These are phyloP conservation scores for Juglanconis sp. DNA, from an alignment of 2,329 filamentous ascomycete species.

Conservation along the genomic window DNA sequence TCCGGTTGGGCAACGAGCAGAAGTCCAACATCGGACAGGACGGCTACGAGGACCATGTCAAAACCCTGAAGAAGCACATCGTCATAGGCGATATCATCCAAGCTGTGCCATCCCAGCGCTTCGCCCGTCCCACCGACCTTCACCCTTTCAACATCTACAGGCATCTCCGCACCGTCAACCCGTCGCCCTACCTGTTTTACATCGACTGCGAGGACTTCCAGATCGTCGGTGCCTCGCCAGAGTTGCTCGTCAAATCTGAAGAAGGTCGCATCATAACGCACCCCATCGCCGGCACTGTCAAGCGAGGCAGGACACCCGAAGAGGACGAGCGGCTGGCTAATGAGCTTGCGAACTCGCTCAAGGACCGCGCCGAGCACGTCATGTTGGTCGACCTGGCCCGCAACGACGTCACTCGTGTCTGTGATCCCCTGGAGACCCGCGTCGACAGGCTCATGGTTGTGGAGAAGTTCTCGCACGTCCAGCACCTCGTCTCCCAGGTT, in stretches of 20 bases:
- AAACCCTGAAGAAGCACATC: conserved; percentile 84
- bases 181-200: conserved; percentile 96
- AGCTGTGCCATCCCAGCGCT: conserved; percentile 89
- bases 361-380: conserved; percentile 92
- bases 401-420: conserved; percentile 95
- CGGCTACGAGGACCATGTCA: conserved; percentile 91
- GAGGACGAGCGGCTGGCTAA: conserved; percentile 79
- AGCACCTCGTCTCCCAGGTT: conserved; percentile 94
- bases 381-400: conserved; percentile 96
- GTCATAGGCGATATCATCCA: conserved; percentile 93
- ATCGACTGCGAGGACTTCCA: conserved; percentile 89
- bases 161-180: conserved; percentile 93
- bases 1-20: conserved; percentile 72
- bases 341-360: conserved; percentile 74
- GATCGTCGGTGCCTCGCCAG: conserved; percentile 90
- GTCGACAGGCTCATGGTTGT: conserved; percentile 95
- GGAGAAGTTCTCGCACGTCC: conserved; percentile 92
- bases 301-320: conserved; percentile 73
- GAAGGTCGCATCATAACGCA: conserved; percentile 87
- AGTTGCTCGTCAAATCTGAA: conserved; percentile 90
- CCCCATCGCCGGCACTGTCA: conserved; percentile 94
- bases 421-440: conserved; percentile 81
- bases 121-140: conserved; percentile 81
- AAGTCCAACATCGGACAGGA: conserved; percentile 85
- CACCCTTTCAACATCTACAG: conserved; percentile 99